Evolutionary conservation across 352 stramenopile species (phyloP).

Genomic region (Lagenidium sp.): DNA sequence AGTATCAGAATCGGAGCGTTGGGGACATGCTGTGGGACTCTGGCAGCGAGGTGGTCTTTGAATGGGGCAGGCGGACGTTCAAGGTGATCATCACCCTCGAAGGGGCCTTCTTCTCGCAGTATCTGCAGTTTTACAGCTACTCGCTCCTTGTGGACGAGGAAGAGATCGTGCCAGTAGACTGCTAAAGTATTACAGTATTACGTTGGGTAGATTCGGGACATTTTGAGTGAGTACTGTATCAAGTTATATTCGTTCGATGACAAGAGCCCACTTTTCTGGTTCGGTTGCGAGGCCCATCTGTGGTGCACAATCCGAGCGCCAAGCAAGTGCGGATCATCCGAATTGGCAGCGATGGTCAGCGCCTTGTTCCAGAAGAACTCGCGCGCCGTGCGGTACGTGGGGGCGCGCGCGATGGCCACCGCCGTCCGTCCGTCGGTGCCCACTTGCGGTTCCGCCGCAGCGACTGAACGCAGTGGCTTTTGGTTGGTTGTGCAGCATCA

Average conservation of each 20-base stretch:
- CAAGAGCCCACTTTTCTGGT: too few species aligned
- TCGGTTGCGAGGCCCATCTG: too few species aligned
- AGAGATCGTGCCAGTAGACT: slow-evolving; percentile 39
- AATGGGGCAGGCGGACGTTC: slow-evolving; percentile 54
- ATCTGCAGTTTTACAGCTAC: slow-evolving; percentile 81
- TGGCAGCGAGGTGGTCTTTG: slow-evolving; percentile 65
- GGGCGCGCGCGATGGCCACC: too few species aligned
- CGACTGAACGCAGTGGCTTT: too few species aligned
- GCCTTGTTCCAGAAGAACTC: slow-evolving; percentile 17
- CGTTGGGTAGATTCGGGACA: too few species aligned
- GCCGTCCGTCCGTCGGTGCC: too few species aligned
- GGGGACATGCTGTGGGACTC: slow-evolving; percentile 74
- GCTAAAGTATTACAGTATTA: too few species aligned
- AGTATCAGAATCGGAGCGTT: slow-evolving; percentile 60
- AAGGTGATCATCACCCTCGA: slow-evolving; percentile 72
- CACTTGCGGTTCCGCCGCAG: too few species aligned
- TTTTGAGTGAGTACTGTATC: too few species aligned
- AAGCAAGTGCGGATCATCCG: too few species aligned
- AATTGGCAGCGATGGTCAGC: slow-evolving; percentile 8
- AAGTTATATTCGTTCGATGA: too few species aligned
- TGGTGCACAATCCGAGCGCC: too few species aligned
- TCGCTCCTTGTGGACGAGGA: slow-evolving; percentile 69
- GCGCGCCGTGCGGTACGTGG: slow-evolving; percentile 15
- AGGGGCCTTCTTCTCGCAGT: slow-evolving; percentile 80
- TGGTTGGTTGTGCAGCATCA: slow-evolving; percentile 22